These are phyloP conservation scores for Neurospora sp. DNA, from an alignment of 495 filamentous ascomycete genomes.

Conservation along the genomic window DNA sequence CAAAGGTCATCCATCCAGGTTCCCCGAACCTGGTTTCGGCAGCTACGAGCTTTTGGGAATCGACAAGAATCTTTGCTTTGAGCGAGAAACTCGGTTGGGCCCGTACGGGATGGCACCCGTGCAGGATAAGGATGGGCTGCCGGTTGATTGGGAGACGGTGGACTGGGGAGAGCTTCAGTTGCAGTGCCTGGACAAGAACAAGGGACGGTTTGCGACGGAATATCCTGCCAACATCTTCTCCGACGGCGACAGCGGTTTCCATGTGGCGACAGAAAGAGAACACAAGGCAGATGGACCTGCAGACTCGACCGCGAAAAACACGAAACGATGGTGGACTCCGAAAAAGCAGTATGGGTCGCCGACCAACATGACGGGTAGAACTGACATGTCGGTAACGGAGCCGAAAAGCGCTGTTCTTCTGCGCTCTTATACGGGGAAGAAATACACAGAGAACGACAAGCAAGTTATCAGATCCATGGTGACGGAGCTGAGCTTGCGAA, in stretches of 20 bases:
- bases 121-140: constrained; percentile 22
- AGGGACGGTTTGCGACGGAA: constrained; percentile 42
- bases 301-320: neutral
- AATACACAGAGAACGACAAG: constrained; percentile 61
- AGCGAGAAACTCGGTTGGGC: constrained; percentile 75
- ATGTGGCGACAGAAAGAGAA: neutral
- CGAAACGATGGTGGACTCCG: neutral
- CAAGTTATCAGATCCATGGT: constrained; percentile 64
- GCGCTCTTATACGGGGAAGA: constrained; percentile 55
- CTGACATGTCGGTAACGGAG: constrained; percentile 16
- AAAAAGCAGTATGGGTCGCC: neutral
- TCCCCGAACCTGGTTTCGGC: constrained; percentile 72
- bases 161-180: constrained; percentile 63
- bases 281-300: neutral
- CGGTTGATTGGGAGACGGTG: constrained; percentile 54
- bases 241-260: neutral
- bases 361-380: neutral
- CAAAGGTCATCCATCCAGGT: constrained; percentile 54
- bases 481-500: constrained; percentile 59
- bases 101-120: constrained; percentile 61
- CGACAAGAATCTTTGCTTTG: constrained; percentile 79
- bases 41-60: constrained; percentile 64
- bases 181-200: constrained; percentile 52
- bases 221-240: constrained; percentile 25
- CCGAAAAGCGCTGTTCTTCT: constrained; percentile 60